phyloP scores from a whole-genome alignment of 176 grass and related monocot species.

The Puya raimondii region DNA sequence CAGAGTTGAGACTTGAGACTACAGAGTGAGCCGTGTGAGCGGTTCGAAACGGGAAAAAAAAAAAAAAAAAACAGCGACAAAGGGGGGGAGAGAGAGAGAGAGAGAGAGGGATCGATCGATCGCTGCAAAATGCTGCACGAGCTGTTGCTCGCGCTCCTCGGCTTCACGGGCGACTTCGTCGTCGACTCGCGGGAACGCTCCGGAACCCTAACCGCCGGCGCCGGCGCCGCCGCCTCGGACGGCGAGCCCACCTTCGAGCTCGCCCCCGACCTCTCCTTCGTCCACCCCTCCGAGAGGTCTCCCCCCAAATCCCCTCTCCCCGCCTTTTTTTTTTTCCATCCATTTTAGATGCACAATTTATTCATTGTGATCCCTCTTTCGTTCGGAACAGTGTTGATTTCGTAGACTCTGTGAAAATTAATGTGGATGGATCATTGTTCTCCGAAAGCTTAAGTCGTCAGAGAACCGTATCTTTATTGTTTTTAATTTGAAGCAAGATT shows the following conservation, averaged over 20 bases:
- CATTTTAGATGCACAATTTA: background rate
- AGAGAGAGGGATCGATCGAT: background rate
- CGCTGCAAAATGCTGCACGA: conserved; percentile 71
- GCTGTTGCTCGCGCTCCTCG: conserved; percentile 74
- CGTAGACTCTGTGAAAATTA: no score
- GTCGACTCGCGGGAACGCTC: conserved; percentile 33
- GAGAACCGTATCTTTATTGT: no score
- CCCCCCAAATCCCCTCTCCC: background rate
- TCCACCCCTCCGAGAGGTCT: conserved; percentile 91
- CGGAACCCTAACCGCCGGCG: conserved; percentile 20
- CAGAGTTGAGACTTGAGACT: background rate
- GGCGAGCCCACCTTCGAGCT: conserved; percentile 61
- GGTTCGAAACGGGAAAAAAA: background rate
- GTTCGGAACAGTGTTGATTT: no score
- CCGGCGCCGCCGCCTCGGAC: conserved; percentile 5
- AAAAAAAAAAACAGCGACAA: background rate
- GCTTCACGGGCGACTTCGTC: conserved; percentile 90
- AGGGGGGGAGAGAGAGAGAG: background rate
- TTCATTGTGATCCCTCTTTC: background rate
- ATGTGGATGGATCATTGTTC: no score
- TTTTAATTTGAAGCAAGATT: no score
- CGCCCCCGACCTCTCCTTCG: conserved; percentile 81
- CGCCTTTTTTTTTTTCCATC: conserved; percentile 4
- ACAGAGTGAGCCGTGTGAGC: background rate
- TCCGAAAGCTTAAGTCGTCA: no score